Percentiles rank a stretch among this genome's conserved stretches.
These are phyloP conservation scores for Solanum habrochaites DNA, from an alignment of 257 asterid genomes.

Conservation along the genomic window DNA sequence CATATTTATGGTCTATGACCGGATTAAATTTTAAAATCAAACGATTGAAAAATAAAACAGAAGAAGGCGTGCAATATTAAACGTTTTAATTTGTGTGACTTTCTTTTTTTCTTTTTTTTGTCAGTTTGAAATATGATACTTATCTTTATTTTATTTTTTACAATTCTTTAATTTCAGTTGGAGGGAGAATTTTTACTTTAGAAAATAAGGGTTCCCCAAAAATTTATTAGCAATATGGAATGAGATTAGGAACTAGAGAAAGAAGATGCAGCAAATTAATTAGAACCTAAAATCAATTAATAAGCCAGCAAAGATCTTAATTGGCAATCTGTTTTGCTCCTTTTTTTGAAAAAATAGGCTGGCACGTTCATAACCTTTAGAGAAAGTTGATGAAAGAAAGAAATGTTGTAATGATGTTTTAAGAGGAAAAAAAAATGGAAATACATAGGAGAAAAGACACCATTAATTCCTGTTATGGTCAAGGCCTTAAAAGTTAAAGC, in stretches of 20 bases:
- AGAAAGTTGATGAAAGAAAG: conserved; percentile 7
- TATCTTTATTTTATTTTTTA: too few species aligned
- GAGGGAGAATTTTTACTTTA: neutral
- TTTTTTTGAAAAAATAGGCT: neutral
- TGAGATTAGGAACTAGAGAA: neutral
- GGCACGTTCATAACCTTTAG: conserved; percentile 11
- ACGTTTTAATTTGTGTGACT: neutral
- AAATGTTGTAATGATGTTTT: conserved; percentile 2
- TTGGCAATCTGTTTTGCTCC: neutral
- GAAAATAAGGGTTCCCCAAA: neutral
- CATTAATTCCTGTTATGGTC: conserved; percentile 7
- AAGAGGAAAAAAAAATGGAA: neutral
- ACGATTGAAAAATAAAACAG: neutral
- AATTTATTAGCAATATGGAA: neutral
- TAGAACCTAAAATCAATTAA: neutral
- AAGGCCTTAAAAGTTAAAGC: conserved; percentile 2
- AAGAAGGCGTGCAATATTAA: neutral
- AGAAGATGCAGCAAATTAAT: neutral
- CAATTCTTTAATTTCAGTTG: neutral
- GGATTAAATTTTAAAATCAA: neutral
- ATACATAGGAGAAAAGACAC: neutral
- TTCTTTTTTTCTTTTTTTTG: too few species aligned
- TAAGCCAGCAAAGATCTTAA: neutral
- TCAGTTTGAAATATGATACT: too few species aligned
- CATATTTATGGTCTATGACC: neutral